Base-by-base conservation (phyloP, 164 flowering plant species). In the Magnolia officinalis region DNA sequence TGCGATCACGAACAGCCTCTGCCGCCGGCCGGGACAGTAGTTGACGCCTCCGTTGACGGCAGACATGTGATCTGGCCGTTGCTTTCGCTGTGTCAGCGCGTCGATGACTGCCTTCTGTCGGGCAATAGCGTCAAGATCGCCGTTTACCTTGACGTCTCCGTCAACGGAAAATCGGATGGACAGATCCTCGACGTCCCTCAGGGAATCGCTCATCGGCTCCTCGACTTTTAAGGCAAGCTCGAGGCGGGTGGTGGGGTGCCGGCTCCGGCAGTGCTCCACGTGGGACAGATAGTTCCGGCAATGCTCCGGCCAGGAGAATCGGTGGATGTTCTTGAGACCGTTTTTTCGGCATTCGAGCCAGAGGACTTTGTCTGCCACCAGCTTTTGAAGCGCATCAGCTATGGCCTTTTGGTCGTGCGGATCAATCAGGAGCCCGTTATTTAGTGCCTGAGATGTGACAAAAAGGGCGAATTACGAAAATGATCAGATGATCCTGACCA, bases 291-390 rank as follows among this genome's bases (percentile, higher is more conserved):
- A 93, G 80, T 85, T 89, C 1, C 81, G 82, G 82, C 96, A 89
- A 77, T 93, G 97, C 77, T 92, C 97, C 8, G 97, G 86, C 97
- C 97, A 92, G 5, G 97, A 90, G 85, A 86, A 92, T 19, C 86
- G 85, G 77, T 90, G 91, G 78, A 92, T 92, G 79, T 92, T 87
- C 72, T 87, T 90, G 6, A 87, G 82, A 63, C 97, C 93, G 71
- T 86, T 87, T 78, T 87, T 89, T 1, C 93, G 84, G 67, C 92
- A 90, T 24, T 90, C 94, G 0, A 78, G n/a, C 93, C 97, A 92
- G 14, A 85, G 88, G 73, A 78, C 78, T 75, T 92, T 90, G 73
- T 89, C 92, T 0, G 90, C 88, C n/a, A 92, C 87, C 29, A 92
- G 93, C 85, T 90, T 90, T n/a, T 89, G 80, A 1, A 92, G 89